phyloP scores from a whole-genome alignment of 352 stramenopile species.

The Peronospora farinosa region DNA sequence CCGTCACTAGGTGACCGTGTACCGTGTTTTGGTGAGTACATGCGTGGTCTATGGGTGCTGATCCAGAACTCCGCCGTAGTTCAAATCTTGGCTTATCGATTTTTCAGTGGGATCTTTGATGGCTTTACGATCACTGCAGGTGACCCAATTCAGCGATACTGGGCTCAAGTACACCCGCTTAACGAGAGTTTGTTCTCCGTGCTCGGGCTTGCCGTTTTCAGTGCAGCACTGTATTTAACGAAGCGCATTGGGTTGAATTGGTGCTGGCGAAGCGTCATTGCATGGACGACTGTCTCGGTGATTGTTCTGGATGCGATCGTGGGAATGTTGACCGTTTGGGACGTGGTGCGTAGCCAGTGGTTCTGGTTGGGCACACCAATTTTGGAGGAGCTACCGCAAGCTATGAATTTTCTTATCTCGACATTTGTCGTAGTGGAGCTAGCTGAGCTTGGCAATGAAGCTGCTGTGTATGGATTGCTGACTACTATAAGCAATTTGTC shows the following conservation, averaged over 20 bases:
- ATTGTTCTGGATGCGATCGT: conserved; percentile 36
- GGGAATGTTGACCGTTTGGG: conserved; percentile 36
- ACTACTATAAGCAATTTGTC: conserved; percentile 47
- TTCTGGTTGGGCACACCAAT: conserved; percentile 58
- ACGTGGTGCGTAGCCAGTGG: conserved; percentile 51
- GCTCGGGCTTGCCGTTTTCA: conserved; percentile 31
- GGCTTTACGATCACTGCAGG: conserved; percentile 31
- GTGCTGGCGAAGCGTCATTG: conserved; percentile 43
- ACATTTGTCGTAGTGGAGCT: conserved; percentile 59
- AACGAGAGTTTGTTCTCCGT: conserved; percentile 31
- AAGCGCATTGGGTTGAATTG: conserved; percentile 42
- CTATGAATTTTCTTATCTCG: conserved; percentile 44
- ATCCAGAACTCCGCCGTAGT: conserved; percentile 43
- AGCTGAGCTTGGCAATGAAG: conserved; percentile 47
- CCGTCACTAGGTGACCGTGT: conserved; percentile 13
- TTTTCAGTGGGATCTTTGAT: conserved; percentile 40
- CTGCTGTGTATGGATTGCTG: conserved; percentile 46
- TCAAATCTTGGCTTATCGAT: conserved; percentile 48
- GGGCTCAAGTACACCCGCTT: conserved; percentile 29
- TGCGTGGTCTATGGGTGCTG: conserved; percentile 30
- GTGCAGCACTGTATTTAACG: conserved; percentile 30
- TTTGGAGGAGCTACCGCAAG: conserved; percentile 40
- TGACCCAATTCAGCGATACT: conserved; percentile 34
- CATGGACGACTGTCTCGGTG: conserved; percentile 31
- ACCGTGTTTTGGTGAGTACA: conserved; percentile 24